These are phyloP conservation scores for Mycena maculata DNA, from an alignment of 768 basidiomycete species.

Conservation along the genomic window DNA sequence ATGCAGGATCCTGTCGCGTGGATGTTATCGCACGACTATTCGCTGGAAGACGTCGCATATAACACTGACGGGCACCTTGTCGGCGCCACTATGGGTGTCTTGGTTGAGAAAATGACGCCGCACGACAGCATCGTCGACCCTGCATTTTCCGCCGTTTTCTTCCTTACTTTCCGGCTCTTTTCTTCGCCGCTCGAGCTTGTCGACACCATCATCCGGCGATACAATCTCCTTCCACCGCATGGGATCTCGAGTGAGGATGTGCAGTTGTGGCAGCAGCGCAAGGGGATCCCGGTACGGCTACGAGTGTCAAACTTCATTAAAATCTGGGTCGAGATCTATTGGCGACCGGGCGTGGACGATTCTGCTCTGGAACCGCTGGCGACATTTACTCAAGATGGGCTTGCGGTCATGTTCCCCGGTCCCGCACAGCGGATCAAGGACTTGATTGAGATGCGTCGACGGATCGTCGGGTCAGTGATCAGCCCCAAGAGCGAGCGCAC, in stretches of 20 bases:
- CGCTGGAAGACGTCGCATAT: slow-evolving; percentile 86
- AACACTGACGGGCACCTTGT: slow-evolving; percentile 91
- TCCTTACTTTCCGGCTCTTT: slow-evolving; percentile 95
- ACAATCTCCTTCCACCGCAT: slow-evolving; percentile 78
- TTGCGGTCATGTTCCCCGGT: slow-evolving; percentile 70
- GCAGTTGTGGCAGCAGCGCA: slow-evolving; percentile 85
- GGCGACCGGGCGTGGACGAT: slow-evolving; percentile 83
- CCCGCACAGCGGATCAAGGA: slow-evolving; percentile 82
- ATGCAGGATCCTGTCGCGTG: slow-evolving; percentile 59
- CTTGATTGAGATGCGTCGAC: slow-evolving; percentile 66
- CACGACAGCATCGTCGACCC: slow-evolving; percentile 92
- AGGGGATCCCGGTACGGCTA: slow-evolving; percentile 90
- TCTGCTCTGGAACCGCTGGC: slow-evolving; percentile 66
- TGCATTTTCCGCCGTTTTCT: slow-evolving; percentile 89
- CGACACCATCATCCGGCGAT: slow-evolving; percentile 82
- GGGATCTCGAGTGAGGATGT: slow-evolving; percentile 68
- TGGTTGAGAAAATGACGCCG: slow-evolving; percentile 98
- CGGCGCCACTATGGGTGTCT: slow-evolving; percentile 87
- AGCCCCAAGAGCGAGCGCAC: slow-evolving; percentile 71
- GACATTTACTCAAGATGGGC: slow-evolving; percentile 70
- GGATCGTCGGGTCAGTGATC: slow-evolving; percentile 58
- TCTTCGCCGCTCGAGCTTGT: slow-evolving; percentile 82
- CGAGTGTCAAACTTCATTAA: slow-evolving; percentile 95
- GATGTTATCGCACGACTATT: slow-evolving; percentile 82
- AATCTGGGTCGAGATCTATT: slow-evolving; percentile 92